Evolutionary conservation across 192 early-diverging fungal species (phyloP), one percentile per base, ranked within the genome.

Genomic region (Coemansia sp.): DNA sequence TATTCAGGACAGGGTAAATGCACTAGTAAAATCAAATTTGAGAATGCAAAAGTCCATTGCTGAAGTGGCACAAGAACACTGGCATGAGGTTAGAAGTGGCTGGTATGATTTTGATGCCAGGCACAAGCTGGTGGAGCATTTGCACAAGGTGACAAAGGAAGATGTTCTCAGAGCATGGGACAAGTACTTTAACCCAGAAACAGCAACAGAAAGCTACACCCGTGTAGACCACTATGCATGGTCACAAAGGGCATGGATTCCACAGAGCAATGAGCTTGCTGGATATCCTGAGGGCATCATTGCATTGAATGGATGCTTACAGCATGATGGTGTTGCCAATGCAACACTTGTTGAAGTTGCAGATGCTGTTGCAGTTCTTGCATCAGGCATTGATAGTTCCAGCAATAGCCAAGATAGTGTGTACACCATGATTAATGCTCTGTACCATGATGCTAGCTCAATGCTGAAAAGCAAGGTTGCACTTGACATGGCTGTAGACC

Each of bases 101-200:
- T 86, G 79, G 62, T 95, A 89, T 70, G 87, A 92, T 54, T 97
- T 97, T 85, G 84, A 92, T 34, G 71, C 85, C 9, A 9, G 41
- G 13, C 29, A 65, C 9, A 41, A 54, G 0, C 63, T 64, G 5
- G 56, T 75, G 0, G 55, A 50, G 2, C n/a, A 50, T 7, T 48
- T 78, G 2, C 42, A 52, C 13, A 19, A 5, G 29, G 46, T 83
- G 19, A 53, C 29, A 40, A 68, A 73, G n/a, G 53, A 53, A 3
- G 64, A 71, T 40, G 17, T 83, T 59, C 46, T 83, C 1, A 42
- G 34, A 17, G 67, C 58, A 38, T 72, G 69, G 72, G 69, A 75
- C 66, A 68, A 41, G n/a, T 71, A 75, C 55, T 35, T 79, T 6
- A 68, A 73, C 41, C 66, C 64, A 10, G 64, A 66, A n/a, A 70